A percentile compares a stretch with the other conserved stretches of the same genome.
Conservation (phyloP, 441 rosid species). For the Melastoma candidum region DNA sequence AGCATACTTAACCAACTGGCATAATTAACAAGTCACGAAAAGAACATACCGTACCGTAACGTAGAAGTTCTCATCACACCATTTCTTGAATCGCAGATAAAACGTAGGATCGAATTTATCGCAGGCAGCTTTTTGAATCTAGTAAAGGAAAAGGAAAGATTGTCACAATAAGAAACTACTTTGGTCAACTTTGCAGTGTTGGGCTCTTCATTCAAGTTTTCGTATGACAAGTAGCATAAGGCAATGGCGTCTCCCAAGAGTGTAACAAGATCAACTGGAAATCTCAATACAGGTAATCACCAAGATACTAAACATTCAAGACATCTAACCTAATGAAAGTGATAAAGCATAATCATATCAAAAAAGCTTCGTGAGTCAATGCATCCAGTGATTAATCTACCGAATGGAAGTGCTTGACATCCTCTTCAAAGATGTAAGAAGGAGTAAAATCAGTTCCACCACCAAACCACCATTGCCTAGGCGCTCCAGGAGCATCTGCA, state of each 20-base stretch:
- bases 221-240: too few species aligned
- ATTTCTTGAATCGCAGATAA: slow-evolving; percentile 86
- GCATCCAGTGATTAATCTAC: slow-evolving; percentile 25
- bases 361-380: too few species aligned
- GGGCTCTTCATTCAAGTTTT: too few species aligned
- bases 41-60: slow-evolving; percentile 41
- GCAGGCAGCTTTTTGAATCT: slow-evolving; percentile 75
- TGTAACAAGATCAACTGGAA: too few species aligned
- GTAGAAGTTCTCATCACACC: slow-evolving; percentile 95
- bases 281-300: too few species aligned
- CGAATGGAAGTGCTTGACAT: slow-evolving; percentile 91
- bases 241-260: too few species aligned
- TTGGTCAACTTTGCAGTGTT: too few species aligned
- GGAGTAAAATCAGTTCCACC: slow-evolving; percentile 99
- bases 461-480: slow-evolving; percentile 98
- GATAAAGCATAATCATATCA: too few species aligned
- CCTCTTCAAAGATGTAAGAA: slow-evolving; percentile 85
- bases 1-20: background rate
- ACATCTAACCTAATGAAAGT: background rate
- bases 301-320: too few species aligned
- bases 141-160: slow-evolving; percentile 12
- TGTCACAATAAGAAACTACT: too few species aligned
- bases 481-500: slow-evolving; percentile 91
- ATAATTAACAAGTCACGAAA: background rate
- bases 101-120: slow-evolving; percentile 87